phyloP scores from a whole-genome alignment of 768 basidiomycete species.

The Serendipita indica region DNA sequence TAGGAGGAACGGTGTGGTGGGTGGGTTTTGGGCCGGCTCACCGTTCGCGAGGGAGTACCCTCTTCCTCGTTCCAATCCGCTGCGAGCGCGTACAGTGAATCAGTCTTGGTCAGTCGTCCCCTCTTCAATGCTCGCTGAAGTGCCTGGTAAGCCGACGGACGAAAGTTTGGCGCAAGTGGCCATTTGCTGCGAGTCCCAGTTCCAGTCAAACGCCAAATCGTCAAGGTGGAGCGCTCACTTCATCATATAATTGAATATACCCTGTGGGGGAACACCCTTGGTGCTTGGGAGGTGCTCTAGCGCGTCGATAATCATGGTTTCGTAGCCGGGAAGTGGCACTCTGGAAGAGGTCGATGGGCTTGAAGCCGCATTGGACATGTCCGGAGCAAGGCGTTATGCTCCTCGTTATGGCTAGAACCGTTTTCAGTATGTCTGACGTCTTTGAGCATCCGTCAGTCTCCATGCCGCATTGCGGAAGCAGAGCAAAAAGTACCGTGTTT shows the following conservation, averaged over 20 bases:
- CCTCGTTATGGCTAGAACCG: too few species aligned
- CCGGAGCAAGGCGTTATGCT: too few species aligned
- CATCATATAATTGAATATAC: conserved; percentile 73
- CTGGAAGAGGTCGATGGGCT: too few species aligned
- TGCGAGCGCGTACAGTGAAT: conserved; percentile 60
- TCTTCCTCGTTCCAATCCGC: conserved; percentile 47
- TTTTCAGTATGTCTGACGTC: too few species aligned
- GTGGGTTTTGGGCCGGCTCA: too few species aligned
- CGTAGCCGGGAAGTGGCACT: conserved; percentile 62
- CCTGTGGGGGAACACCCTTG: conserved; percentile 72
- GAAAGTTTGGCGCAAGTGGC: conserved; percentile 76
- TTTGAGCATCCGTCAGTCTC: too few species aligned
- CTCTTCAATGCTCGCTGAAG: conserved; percentile 74
- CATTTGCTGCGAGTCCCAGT: conserved; percentile 31
- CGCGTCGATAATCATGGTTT: conserved; percentile 83
- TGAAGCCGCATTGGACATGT: too few species aligned
- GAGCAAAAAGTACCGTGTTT: too few species aligned
- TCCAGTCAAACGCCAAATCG: not conserved
- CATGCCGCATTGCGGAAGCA: too few species aligned
- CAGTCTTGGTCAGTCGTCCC: conserved; percentile 63
- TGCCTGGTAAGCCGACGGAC: conserved; percentile 80
- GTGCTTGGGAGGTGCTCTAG: conserved; percentile 48
- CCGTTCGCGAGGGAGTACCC: not conserved
- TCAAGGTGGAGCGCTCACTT: conserved; percentile 16
- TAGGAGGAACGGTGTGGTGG: too few species aligned